Evolutionary conservation across 2,329 filamentous ascomycete species (phyloP).

Genomic region (Pestalotiopsis sp.): DNA sequence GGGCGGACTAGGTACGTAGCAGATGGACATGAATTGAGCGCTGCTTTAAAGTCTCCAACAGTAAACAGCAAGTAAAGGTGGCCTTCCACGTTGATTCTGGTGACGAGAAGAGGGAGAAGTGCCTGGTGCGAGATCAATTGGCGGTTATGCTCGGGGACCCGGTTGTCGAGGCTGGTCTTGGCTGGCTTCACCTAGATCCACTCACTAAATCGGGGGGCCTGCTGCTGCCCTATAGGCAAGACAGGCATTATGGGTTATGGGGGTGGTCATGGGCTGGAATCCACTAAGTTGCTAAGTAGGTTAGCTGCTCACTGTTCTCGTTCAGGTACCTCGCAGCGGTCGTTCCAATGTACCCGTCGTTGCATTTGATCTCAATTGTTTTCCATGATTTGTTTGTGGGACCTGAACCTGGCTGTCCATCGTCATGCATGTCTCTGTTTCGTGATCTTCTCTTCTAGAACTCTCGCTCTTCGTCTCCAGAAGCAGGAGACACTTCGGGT

Average conservation of each 20-base stretch:
- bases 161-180: neutral
- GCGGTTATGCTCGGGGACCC: conserved; percentile 7
- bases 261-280: neutral
- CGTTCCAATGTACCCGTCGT: neutral
- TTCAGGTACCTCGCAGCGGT: neutral
- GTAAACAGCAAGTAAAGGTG: neutral
- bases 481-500: neutral
- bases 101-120: neutral
- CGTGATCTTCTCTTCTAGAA: conserved; percentile 5
- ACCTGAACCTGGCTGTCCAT: neutral
- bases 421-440: neutral
- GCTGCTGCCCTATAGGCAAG: neutral
- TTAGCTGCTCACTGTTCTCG: neutral
- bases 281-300: neutral
- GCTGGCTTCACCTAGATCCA: neutral
- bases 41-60: neutral
- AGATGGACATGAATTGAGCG: conserved; percentile 16
- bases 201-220: neutral
- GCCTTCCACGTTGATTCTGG: neutral
- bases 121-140: neutral
- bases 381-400: neutral
- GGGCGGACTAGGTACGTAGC: conserved; percentile 30
- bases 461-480: neutral
- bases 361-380: neutral
- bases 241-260: neutral